A percentile compares a stretch with the other conserved stretches of the same genome.
Evolutionary conservation across 352 stramenopile genomes (phyloP).

Genomic region (Pythium angustatum): DNA sequence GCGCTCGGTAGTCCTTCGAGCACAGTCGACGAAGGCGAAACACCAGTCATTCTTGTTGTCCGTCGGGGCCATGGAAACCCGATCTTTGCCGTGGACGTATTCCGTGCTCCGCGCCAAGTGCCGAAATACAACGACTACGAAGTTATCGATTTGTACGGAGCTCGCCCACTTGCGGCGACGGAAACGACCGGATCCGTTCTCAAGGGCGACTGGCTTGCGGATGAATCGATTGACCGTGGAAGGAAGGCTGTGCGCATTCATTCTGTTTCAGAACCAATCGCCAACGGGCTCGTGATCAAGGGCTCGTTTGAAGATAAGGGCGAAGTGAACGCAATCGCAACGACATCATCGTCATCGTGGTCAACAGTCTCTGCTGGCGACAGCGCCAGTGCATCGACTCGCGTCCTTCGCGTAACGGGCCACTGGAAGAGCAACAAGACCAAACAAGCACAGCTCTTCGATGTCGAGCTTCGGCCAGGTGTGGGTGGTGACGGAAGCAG

Average conservation of each 20-base stretch:
- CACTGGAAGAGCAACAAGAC: slow-evolving; percentile 76
- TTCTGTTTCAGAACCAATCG: slow-evolving; percentile 55
- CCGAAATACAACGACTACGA: slow-evolving; percentile 90
- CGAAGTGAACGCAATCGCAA: slow-evolving; percentile 61
- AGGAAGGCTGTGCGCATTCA: slow-evolving; percentile 66
- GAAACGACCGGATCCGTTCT: slow-evolving; percentile 21
- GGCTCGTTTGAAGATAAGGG: slow-evolving; percentile 74
- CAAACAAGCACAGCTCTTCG: slow-evolving; percentile 72
- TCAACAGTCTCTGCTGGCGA: slow-evolving; percentile 32
- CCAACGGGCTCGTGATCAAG: slow-evolving; percentile 57
- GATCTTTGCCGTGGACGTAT: slow-evolving; percentile 87
- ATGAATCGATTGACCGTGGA: slow-evolving; percentile 66
- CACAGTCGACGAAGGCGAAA: slow-evolving; percentile 24
- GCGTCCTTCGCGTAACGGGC: slow-evolving; percentile 57
- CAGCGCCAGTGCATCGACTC: slow-evolving; percentile 12
- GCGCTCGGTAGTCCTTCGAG: slow-evolving; percentile 62
- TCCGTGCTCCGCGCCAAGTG: slow-evolving; percentile 78
- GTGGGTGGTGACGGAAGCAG: slow-evolving; percentile 1
- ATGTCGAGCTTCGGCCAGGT: slow-evolving; percentile 63
- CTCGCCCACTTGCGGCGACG: background rate
- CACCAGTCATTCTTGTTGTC: slow-evolving; percentile 61
- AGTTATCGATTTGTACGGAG: slow-evolving; percentile 71
- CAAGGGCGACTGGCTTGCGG: slow-evolving; percentile 76
- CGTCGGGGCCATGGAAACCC: slow-evolving; percentile 82
- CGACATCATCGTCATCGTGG: slow-evolving; percentile 42